These are phyloP conservation scores for Gyromitra esculenta DNA, from an alignment of 2,329 filamentous ascomycete species.

Conservation along the genomic window DNA sequence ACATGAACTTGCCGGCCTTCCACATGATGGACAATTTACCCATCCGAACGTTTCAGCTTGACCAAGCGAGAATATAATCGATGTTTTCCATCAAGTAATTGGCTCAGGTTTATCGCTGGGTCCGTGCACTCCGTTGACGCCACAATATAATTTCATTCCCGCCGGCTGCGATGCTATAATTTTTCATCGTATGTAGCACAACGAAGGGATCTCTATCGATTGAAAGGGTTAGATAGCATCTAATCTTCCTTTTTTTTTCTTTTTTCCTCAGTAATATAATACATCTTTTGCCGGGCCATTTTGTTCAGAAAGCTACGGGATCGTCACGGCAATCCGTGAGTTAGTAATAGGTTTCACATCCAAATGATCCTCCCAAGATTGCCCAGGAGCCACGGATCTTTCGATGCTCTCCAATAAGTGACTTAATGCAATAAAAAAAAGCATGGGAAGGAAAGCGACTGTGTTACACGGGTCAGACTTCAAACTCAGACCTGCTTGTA, in stretches of 20 bases:
- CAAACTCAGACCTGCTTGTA: conserved; percentile 20
- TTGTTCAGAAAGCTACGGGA: background rate
- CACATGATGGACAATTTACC: conserved; percentile 16
- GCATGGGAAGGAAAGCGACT: background rate
- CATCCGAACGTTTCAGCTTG: conserved; percentile 26
- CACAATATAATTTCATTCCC: conserved; percentile 16
- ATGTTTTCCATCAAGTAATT: background rate
- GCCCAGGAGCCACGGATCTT: conserved; percentile 8
- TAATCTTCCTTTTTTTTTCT: background rate
- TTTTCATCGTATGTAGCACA: conserved; percentile 10
- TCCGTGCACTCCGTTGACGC: conserved; percentile 9
- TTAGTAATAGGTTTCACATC: conserved; percentile 2
- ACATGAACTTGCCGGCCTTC: conserved; percentile 3
- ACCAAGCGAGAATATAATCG: conserved; percentile 9
- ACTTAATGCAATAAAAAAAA: conserved; percentile 13
- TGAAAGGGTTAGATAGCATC: conserved; percentile 1
- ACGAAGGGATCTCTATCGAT: conserved; percentile 4
- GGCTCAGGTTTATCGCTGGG: background rate
- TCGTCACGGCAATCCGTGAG: background rate
- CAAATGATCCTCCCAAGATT: background rate
- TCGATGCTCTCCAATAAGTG: background rate
- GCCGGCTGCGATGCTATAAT: conserved; percentile 13
- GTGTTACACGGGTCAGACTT: conserved; percentile 8
- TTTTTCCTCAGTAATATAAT: background rate
- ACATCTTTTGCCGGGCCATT: background rate